Evolutionary conservation across 441 rosid species (phyloP).

Genomic region (Euphorbia corollata): DNA sequence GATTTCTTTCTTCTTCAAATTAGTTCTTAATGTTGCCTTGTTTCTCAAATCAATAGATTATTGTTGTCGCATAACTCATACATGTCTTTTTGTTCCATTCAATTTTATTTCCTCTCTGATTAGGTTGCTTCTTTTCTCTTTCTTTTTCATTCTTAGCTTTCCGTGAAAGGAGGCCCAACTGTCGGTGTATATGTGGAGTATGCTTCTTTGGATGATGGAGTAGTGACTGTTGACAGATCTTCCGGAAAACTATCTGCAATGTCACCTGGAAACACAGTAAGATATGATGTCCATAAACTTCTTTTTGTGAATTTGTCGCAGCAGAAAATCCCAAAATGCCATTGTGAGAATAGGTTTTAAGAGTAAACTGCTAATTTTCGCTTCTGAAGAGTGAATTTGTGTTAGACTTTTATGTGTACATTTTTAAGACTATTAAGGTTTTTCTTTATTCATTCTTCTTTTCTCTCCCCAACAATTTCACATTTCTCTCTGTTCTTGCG

Average conservation of each 20-base stretch:
- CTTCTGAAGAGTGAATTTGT: neutral
- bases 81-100: slow-evolving; percentile 1
- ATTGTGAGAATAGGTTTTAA: too few relatives aligned
- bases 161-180: slow-evolving; percentile 84
- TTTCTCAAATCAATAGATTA: slow-evolving; percentile 3
- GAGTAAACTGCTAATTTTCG: neutral
- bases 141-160: slow-evolving; percentile 39
- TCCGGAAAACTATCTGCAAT: slow-evolving; percentile 62
- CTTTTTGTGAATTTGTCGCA: neutral
- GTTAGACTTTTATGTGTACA: neutral
- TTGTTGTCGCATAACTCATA: neutral
- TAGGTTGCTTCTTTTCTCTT: slow-evolving; percentile 12
- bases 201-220: slow-evolving; percentile 46
- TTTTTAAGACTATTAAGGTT: neutral
- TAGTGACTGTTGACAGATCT: slow-evolving; percentile 54
- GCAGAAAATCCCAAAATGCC: too few relatives aligned
- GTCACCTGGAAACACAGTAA: slow-evolving; percentile 88
- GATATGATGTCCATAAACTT: slow-evolving; percentile 24
- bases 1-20: neutral
- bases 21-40: neutral
- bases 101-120: neutral
- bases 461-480: neutral
- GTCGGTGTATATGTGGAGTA: slow-evolving; percentile 59
- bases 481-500: neutral
- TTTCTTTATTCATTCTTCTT: neutral